These are phyloP conservation scores for Tricharina praecox DNA, from an alignment of 495 filamentous ascomycete genomes.

Conservation along the genomic window DNA sequence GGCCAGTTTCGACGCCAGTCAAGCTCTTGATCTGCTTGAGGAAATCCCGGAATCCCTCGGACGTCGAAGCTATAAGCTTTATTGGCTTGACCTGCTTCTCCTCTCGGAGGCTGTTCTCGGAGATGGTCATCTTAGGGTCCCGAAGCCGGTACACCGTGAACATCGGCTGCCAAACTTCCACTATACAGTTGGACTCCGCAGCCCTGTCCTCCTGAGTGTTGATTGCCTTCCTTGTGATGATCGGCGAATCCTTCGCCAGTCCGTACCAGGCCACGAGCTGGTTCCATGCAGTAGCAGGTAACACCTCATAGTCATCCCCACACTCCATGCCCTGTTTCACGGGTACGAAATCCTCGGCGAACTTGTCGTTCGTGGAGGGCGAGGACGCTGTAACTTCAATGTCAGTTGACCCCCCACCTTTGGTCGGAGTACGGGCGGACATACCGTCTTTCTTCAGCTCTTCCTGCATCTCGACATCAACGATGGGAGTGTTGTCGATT, in stretches of 20 bases:
- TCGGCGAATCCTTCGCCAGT: conserved; percentile 46
- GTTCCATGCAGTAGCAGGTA: conserved; percentile 68
- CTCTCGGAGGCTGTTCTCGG: conserved; percentile 40
- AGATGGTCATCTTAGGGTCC: conserved; percentile 38
- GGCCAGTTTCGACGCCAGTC: conserved; percentile 43
- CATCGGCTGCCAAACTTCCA: conserved; percentile 70
- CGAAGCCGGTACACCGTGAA: conserved; percentile 72
- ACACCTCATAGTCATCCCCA: conserved; percentile 53
- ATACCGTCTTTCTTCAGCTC: conserved; percentile 1
- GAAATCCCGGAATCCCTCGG: conserved; percentile 51
- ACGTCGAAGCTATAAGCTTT: conserved; percentile 50
- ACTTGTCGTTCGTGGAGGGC: background rate
- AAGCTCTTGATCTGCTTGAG: conserved; percentile 52
- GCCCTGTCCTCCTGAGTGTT: conserved; percentile 53
- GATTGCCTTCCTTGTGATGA: conserved; percentile 60
- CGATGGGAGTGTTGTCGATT: conserved; percentile 68
- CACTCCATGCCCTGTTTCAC: conserved; percentile 51
- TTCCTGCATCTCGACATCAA: conserved; percentile 23
- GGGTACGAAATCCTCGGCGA: conserved; percentile 46
- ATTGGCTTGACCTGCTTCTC: conserved; percentile 40
- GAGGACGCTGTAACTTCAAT: conserved; percentile 28
- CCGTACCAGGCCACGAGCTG: conserved; percentile 70
- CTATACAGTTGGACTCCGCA: conserved; percentile 41
- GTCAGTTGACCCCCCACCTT: no score
- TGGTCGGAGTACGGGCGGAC: no score